Conservation (phyloP, 2,329 filamentous ascomycete genomes). For the Nothophaeocryptopus gaeumannii region DNA sequence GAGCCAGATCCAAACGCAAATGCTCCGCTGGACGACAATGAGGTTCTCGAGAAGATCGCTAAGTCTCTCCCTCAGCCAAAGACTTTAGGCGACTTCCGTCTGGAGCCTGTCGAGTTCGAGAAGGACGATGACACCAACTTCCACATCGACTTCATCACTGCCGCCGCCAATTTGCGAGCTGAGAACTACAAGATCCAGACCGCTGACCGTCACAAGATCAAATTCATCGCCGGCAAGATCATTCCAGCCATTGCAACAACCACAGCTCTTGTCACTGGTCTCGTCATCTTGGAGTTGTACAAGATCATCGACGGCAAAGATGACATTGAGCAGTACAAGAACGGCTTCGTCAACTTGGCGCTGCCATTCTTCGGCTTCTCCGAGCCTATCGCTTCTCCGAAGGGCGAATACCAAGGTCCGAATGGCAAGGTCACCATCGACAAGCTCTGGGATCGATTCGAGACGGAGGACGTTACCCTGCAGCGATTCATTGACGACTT, state of each 20-base stretch:
- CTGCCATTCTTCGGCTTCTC: slow-evolving; percentile 98
- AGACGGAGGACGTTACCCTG: slow-evolving; percentile 81
- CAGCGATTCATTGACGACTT: slow-evolving; percentile 81
- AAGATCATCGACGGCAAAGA: slow-evolving; percentile 95
- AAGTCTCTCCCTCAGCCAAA: slow-evolving; percentile 73
- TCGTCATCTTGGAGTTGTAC: slow-evolving; percentile 90
- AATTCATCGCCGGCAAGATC: slow-evolving; percentile 99
- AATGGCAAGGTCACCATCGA: slow-evolving; percentile 79
- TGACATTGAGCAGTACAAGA: slow-evolving; percentile 99
- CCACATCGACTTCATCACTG: slow-evolving; percentile 98
- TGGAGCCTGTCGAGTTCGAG: slow-evolving; percentile 92
- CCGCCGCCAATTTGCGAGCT: slow-evolving; percentile 90
- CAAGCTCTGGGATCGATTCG: slow-evolving; percentile 97
- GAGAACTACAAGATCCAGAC: slow-evolving; percentile 96
- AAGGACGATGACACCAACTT: slow-evolving; percentile 98
- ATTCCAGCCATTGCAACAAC: slow-evolving; percentile 98
- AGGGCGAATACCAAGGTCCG: slow-evolving; percentile 81
- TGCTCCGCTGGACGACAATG: slow-evolving; percentile 60
- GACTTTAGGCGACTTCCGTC: slow-evolving; percentile 79
- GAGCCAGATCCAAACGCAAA: slow-evolving; percentile 87
- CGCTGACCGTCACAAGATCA: slow-evolving; percentile 94
- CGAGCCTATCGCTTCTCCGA: slow-evolving; percentile 90
- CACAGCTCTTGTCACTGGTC: slow-evolving; percentile 88
- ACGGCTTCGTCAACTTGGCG: slow-evolving; percentile 94
- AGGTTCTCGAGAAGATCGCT: slow-evolving; percentile 71